Evolutionary conservation across 2,329 filamentous ascomycete species (phyloP).

Genomic region (Oidium heveae): DNA sequence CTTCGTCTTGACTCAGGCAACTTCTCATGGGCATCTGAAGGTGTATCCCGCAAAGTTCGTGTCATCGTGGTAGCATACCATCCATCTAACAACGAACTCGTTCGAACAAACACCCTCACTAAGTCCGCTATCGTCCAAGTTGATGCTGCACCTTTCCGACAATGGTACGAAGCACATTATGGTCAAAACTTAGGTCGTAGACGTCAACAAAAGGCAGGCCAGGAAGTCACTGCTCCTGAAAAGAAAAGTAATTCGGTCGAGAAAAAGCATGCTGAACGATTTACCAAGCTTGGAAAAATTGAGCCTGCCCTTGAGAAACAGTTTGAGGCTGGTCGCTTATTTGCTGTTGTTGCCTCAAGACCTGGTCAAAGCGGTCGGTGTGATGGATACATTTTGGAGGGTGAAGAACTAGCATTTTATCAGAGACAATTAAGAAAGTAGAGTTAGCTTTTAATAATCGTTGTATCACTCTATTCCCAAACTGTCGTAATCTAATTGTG

Average conservation of each 20-base stretch:
- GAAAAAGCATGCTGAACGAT: slow-evolving; percentile 87
- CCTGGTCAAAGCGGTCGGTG: slow-evolving; percentile 91
- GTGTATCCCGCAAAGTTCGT: slow-evolving; percentile 94
- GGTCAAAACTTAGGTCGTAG: slow-evolving; percentile 68
- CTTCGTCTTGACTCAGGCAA: slow-evolving; percentile 97
- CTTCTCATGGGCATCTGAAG: slow-evolving; percentile 98
- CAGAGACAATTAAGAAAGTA: slow-evolving; percentile 99
- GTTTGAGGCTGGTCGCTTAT: slow-evolving; percentile 97
- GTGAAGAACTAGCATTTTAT: slow-evolving; percentile 99
- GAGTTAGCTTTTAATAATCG: slow-evolving; percentile 12
- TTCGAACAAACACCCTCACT: slow-evolving; percentile 99
- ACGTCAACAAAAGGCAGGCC: slow-evolving; percentile 53
- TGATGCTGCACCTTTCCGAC: slow-evolving; percentile 94
- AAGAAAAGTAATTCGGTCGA: slow-evolving; percentile 80
- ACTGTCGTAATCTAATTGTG: too few relatives aligned
- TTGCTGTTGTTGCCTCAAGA: slow-evolving; percentile 74
- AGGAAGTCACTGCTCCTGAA: slow-evolving; percentile 23
- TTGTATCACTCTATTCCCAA: too few relatives aligned
- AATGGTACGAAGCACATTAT: slow-evolving; percentile 99
- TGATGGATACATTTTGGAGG: slow-evolving; percentile 96
- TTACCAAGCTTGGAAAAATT: slow-evolving; percentile 70
- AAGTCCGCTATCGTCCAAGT: slow-evolving; percentile 96
- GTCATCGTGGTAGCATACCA: slow-evolving; percentile 97
- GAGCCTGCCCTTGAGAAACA: slow-evolving; percentile 84
- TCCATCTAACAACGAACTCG: slow-evolving; percentile 99